Evolutionary conservation across 352 stramenopile species (phyloP).

Genomic region (Pythium brachiatum): DNA sequence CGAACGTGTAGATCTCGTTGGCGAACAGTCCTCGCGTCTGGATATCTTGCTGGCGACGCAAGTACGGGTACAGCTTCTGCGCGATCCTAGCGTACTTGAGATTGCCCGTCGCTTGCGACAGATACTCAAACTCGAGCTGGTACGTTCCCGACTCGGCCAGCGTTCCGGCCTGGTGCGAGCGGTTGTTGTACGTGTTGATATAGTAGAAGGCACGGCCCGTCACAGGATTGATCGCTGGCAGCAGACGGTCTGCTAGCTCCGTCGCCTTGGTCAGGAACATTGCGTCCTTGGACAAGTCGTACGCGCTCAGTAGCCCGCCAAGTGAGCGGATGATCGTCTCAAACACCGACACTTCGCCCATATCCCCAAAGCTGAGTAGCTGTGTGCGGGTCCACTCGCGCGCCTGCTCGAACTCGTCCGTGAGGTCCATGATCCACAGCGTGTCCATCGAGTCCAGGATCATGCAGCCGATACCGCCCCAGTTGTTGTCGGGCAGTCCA

Average conservation of each 20-base stretch:
- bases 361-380: slow-evolving; percentile 82
- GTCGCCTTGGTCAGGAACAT: slow-evolving; percentile 92
- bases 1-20: slow-evolving; percentile 61
- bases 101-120: slow-evolving; percentile 75
- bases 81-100: slow-evolving; percentile 68
- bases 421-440: slow-evolving; percentile 94
- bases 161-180: slow-evolving; percentile 35
- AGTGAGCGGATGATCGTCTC: slow-evolving; percentile 99
- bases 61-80: slow-evolving; percentile 57
- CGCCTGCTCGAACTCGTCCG: slow-evolving; percentile 90
- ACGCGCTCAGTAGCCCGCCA: slow-evolving; percentile 96
- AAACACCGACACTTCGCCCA: slow-evolving; percentile 94
- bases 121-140: slow-evolving; percentile 81
- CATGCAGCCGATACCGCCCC: slow-evolving; percentile 89
- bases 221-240: slow-evolving; percentile 86
- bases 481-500: slow-evolving; percentile 62
- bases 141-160: slow-evolving; percentile 81
- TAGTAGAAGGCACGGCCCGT: slow-evolving; percentile 88
- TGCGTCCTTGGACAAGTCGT: slow-evolving; percentile 85
- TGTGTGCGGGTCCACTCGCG: slow-evolving; percentile 79
- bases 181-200: slow-evolving; percentile 85
- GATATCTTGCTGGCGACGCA: slow-evolving; percentile 33
- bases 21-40: slow-evolving; percentile 86
- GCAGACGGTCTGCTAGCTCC: slow-evolving; percentile 90
- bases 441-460: slow-evolving; percentile 97